Percentiles rank a stretch among this genome's conserved stretches.
Evolutionary conservation across 208 protist genomes (phyloP).

Genomic region (Trypanosomatidae sp.): DNA sequence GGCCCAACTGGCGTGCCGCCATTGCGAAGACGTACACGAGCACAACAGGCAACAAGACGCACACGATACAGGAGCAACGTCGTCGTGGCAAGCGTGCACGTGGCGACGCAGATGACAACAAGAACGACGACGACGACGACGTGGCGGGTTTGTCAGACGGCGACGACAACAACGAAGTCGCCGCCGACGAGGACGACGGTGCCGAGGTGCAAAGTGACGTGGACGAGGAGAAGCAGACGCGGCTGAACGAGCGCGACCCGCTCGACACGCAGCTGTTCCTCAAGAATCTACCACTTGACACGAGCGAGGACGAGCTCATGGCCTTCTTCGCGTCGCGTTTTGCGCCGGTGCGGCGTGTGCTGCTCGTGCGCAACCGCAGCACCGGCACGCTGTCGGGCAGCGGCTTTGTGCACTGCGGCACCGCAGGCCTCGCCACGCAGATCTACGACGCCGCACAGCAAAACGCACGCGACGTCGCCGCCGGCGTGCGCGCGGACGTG

Average conservation of each 20-base stretch:
- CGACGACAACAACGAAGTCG: conserved; percentile 9
- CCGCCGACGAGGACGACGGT: conserved; percentile 19
- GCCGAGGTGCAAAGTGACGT: conserved; percentile 83
- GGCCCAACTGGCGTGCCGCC: conserved; percentile 63
- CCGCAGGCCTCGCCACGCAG: conserved; percentile 38
- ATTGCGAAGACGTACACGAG: conserved; percentile 57
- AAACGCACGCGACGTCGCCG: conserved; percentile 76
- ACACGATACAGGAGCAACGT: neutral
- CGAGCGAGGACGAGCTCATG: conserved; percentile 65
- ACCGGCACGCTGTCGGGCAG: conserved; percentile 67
- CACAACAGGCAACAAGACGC: conserved; percentile 1
- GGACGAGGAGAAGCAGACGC: conserved; percentile 81
- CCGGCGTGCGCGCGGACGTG: conserved; percentile 39
- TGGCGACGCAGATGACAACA: conserved; percentile 6
- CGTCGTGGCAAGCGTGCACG: conserved; percentile 2
- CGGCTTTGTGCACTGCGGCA: conserved; percentile 77
- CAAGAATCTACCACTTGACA: conserved; percentile 77
- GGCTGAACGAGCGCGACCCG: conserved; percentile 73
- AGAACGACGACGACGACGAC: conserved; percentile 8
- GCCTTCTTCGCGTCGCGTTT: conserved; percentile 65
- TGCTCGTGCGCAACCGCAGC: conserved; percentile 67
- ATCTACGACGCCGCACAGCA: conserved; percentile 76
- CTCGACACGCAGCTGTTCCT: conserved; percentile 84
- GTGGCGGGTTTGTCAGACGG: neutral
- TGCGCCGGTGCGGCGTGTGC: conserved; percentile 51